Conservation (phyloP, 140 eudicot species). For the Flaveria floridana region DNA sequence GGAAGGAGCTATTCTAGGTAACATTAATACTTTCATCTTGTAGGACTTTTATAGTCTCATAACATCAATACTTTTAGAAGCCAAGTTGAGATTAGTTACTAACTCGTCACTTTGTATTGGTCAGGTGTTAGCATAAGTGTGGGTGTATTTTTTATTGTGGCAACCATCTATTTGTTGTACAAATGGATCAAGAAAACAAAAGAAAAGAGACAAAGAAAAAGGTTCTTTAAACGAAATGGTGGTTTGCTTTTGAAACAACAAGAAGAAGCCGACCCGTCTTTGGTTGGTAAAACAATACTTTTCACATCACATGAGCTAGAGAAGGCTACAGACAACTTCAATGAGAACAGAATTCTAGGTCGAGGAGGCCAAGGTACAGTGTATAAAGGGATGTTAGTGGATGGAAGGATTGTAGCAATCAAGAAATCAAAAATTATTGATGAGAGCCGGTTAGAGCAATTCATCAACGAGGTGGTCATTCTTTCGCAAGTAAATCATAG, state of each 20-base stretch:
- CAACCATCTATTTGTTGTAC: neutral
- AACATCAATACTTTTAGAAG: neutral
- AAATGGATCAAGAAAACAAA: constrained; percentile 1
- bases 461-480: constrained; percentile 24
- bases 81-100: neutral
- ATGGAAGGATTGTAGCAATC: constrained; percentile 6
- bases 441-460: constrained; percentile 20
- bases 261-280: neutral
- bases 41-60: neutral
- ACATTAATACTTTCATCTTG: neutral
- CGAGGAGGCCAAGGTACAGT: no score
- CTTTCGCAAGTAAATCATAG: constrained; percentile 31
- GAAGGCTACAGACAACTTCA: neutral
- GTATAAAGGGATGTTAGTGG: neutral
- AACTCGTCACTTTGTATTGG: neutral
- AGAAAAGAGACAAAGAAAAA: constrained; percentile 13
- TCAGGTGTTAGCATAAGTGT: constrained; percentile 6
- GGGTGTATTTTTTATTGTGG: neutral
- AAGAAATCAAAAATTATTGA: constrained; percentile 13
- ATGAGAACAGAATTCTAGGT: no score
- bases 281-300: neutral
- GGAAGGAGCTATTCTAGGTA: constrained; percentile 25
- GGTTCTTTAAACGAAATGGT: constrained; percentile 24
- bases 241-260: constrained; percentile 18
- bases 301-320: neutral